Evolutionary conservation across 1,139 yeast genomes (phyloP), one percentile per base, ranked within the genome.

Genomic region (Meyerozyma athensensis): DNA sequence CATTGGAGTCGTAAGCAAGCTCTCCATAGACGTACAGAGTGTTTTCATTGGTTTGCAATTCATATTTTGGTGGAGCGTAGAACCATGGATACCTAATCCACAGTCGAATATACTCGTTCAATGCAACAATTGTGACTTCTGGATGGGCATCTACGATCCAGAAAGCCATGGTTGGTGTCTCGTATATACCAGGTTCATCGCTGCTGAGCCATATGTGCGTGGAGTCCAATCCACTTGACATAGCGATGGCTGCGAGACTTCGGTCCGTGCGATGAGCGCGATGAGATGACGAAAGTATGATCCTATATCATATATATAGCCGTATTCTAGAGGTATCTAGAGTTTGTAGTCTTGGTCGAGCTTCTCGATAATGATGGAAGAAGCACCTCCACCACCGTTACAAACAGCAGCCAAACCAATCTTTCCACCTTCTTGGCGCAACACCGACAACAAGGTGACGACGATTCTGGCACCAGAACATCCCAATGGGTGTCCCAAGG

Each of bases 371-470:
- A 86, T 84, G 49, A 86, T 65, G 26, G 95, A 80, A 42, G 34
- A 32, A 19, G 97, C 97, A 61, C 97, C 97, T 61, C 98, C 98
- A 56, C 98, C 98, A 72, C 98, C 97, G 65, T 92, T 92, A 75
- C 97, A 92, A 60, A 92, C 83, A 62, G 86, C 96, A 53, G 96
- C 96, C 49, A 79, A 87, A 61, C 98, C 98, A 51, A 81, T 65
- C 70, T 82, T 87, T 57, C 97, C 97, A 43, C 74, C 74, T 65
- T 83, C 92, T 68, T 89, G 96, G 32, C 66, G 52, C 58, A 92
- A 76, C 10, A 89, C 82, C 40, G 84, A 76, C 44, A 81, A 61
- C 63, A 92, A 74, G 34, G 97, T 92, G 49, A 86, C 87, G 42
- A 90, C 77, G 55, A 92, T 78, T 72, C 98, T 83, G 33, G 97